Percentiles rank a stretch among this genome's conserved stretches.
Conservation (phyloP, 768 basidiomycete species). For the Coprinopsis marcescibilis region DNA sequence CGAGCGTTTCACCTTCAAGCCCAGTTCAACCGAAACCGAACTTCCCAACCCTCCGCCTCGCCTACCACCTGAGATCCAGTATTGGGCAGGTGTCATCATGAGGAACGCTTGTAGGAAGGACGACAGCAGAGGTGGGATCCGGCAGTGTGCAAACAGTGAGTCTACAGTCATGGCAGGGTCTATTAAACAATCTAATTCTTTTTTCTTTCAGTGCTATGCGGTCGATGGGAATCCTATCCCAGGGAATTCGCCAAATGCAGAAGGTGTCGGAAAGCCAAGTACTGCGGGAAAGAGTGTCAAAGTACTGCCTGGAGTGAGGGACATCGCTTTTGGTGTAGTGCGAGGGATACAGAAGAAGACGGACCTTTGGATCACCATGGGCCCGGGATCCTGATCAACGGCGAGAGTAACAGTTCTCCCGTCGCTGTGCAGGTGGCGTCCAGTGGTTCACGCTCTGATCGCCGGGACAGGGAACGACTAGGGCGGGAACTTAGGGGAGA, state of each 20-base stretch:
- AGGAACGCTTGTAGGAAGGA: constrained; percentile 98
- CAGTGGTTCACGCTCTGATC: no score
- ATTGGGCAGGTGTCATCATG: constrained; percentile 99
- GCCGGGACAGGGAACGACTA: no score
- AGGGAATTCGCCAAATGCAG: constrained; percentile 97
- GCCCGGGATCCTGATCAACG: neutral
- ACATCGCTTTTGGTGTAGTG: constrained; percentile 91
- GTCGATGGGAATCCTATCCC: constrained; percentile 88
- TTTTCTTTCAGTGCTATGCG: constrained; percentile 71
- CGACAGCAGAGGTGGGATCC: constrained; percentile 83
- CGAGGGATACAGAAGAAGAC: constrained; percentile 48
- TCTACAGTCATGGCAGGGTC: constrained; percentile 13
- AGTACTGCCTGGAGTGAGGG: constrained; percentile 96
- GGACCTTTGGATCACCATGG: constrained; percentile 15
- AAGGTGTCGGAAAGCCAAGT: constrained; percentile 95
- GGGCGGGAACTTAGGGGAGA: no score
- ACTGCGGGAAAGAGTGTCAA: constrained; percentile 97
- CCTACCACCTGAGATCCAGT: constrained; percentile 87
- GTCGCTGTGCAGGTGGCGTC: neutral
- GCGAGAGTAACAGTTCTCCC: neutral
- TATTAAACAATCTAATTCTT: neutral
- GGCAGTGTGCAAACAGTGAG: constrained; percentile 96
- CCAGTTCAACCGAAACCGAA: constrained; percentile 74
- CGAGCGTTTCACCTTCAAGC: constrained; percentile 93
- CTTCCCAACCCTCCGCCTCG: constrained; percentile 62